Base-by-base conservation (phyloP, 129 eudicot species). In the sunflower (Helianthus annuus) region DNA sequence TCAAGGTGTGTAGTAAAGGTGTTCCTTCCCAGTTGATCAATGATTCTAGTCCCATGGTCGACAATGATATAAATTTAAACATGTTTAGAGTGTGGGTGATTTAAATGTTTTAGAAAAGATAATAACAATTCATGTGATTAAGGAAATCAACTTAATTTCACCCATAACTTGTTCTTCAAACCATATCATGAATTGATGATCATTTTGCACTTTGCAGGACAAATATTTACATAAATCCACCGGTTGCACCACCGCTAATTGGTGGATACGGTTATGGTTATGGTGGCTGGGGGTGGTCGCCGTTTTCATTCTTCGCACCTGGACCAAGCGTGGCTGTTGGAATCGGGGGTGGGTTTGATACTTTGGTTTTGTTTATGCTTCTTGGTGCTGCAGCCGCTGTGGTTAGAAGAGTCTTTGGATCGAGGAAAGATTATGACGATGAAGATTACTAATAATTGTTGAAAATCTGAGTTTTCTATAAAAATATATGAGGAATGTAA, bases 261-360 rank as follows among this genome's bases (percentile, higher is more conserved):
- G 97, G 99, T 14, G 98, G 98, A 34, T 94, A 94, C 6, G 96
- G 98, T 36, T 89, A 84, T 24, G 98, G 98, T 4, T 89, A 52
- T 16, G 95, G 96, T 11, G n/a, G n/a, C n/a, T 93, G 84, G 84
- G 98, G 99, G 15, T 90, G 97, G 97, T 88, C 97, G 0, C 99
- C 97, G 8, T 94, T 94, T 78, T 94, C 99, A 12, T 94, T 80
- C 85, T 90, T 88, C 62, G 96, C 88, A 40, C 99, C 99, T 10
- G 97, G 93, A 22, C 99, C 99, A 0, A 76, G 85, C 22, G 91
- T 90, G 57, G 97, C 99, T 6, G 84, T 94, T 15, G 99, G 99
- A 6, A 32, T 94, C 12, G 99, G 97, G 36, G 99, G 99, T 32
- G 97, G 99, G 34, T 90, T 94, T 51, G 99, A 94, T 49, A 81